These are phyloP conservation scores for Pyrenophora graminea DNA, from an alignment of 2,329 filamentous ascomycete species.

Conservation along the genomic window DNA sequence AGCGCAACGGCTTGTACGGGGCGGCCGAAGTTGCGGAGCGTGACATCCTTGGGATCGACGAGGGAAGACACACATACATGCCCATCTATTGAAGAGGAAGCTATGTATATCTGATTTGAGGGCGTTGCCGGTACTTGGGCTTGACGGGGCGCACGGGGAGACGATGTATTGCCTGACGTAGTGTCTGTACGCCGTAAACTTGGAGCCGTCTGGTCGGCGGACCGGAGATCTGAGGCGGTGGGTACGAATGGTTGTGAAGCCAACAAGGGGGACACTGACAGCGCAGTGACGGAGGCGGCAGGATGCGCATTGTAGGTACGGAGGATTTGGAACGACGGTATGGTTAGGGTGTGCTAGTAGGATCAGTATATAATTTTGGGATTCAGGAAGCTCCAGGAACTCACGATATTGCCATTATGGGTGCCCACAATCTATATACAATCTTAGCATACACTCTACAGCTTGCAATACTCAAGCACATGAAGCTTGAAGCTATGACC, in stretches of 20 bases:
- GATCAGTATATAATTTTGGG: constrained; percentile 11
- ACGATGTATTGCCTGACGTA: constrained; percentile 46
- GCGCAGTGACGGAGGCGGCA: constrained; percentile 82
- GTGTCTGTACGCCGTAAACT: constrained; percentile 45
- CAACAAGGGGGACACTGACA: constrained; percentile 86
- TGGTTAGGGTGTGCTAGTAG: constrained; percentile 76
- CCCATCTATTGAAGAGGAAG: constrained; percentile 91
- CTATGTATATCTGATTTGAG: constrained; percentile 91
- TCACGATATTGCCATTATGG: constrained; percentile 93
- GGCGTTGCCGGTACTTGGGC: constrained; percentile 70
- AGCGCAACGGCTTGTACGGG: constrained; percentile 90
- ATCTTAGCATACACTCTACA: constrained; percentile 59
- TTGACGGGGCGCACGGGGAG: constrained; percentile 60
- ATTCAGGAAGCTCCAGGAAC: constrained; percentile 39
- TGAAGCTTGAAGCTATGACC: constrained; percentile 28
- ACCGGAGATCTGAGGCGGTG: constrained; percentile 23
- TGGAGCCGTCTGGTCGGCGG: constrained; percentile 42
- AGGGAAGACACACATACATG: constrained; percentile 92
- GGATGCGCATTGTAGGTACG: constrained; percentile 86
- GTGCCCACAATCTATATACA: constrained; percentile 77
- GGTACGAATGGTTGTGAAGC: constrained; percentile 56
- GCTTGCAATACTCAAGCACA: constrained; percentile 56
- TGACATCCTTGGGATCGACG: constrained; percentile 85
- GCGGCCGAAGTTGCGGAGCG: constrained; percentile 88
- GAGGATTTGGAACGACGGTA: constrained; percentile 79